Percentiles rank a stretch among this genome's conserved stretches.
phyloP scores from a whole-genome alignment of 1,139 yeast genomes.

The Magnusiomyces suaveolens region DNA sequence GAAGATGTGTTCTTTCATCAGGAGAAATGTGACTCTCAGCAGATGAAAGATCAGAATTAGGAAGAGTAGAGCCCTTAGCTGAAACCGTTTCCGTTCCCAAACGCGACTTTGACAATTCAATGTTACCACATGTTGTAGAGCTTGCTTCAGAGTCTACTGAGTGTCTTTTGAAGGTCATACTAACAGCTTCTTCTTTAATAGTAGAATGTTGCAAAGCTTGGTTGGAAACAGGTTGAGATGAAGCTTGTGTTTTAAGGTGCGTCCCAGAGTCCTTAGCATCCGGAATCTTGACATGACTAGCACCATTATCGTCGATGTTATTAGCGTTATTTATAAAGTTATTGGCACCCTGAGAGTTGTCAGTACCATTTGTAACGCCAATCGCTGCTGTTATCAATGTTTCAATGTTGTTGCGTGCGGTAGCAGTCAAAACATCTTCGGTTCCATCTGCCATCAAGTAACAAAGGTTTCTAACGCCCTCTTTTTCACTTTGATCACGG shows the following conservation, averaged over 20 bases:
- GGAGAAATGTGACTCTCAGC: conserved; percentile 19
- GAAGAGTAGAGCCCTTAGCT: too few species aligned
- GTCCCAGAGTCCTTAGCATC: too few species aligned
- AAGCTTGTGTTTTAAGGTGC: too few species aligned
- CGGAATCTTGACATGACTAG: background rate
- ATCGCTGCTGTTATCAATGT: conserved; percentile 37
- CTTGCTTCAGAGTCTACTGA: too few species aligned
- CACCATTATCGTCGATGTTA: background rate
- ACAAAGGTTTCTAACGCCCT: conserved; percentile 32
- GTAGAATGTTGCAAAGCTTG: too few species aligned
- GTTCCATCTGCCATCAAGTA: conserved; percentile 24
- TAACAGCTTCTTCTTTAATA: too few species aligned
- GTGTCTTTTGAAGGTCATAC: too few species aligned
- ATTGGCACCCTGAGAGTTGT: background rate
- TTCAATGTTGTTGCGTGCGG: conserved; percentile 24
- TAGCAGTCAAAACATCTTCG: conserved; percentile 22
- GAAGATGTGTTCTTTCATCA: conserved; percentile 45
- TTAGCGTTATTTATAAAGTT: background rate
- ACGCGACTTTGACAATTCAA: too few species aligned
- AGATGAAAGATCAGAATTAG: background rate
- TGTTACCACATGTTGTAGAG: too few species aligned
- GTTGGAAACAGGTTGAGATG: too few species aligned
- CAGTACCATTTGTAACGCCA: conserved; percentile 1
- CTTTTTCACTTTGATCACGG: conserved; percentile 24
- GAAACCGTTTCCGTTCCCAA: too few species aligned